Percentiles rank a stretch among this genome's conserved stretches.
Conservation (phyloP, 805 yeast genomes). For the Naumovozyma castellii region DNA sequence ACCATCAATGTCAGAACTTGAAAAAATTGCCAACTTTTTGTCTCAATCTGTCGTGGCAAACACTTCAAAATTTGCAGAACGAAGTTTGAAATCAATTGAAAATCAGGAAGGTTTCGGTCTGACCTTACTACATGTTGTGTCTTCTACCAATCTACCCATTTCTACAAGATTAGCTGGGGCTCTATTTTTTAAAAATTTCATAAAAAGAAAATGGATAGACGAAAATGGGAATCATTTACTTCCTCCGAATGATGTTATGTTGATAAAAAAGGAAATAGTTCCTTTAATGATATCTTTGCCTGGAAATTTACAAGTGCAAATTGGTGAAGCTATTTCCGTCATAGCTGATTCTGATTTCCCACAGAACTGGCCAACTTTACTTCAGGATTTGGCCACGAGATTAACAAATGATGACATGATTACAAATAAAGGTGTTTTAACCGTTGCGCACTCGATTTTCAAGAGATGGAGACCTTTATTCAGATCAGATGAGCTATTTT, state of each 20-base stretch:
- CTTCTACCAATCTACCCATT: conserved; percentile 42
- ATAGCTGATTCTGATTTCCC: conserved; percentile 97
- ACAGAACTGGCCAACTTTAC: conserved; percentile 69
- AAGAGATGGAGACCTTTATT: conserved; percentile 94
- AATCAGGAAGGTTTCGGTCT: conserved; percentile 63
- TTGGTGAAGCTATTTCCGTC: conserved; percentile 85
- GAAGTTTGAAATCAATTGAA: conserved; percentile 54
- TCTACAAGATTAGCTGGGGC: conserved; percentile 80
- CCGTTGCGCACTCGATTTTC: conserved; percentile 92
- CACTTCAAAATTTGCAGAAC: conserved; percentile 60
- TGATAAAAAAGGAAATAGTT: conserved; percentile 69
- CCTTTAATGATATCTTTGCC: conserved; percentile 82
- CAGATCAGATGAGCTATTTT: conserved; percentile 79
- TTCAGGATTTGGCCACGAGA: conserved; percentile 62
- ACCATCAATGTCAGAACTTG: conserved; percentile 36
- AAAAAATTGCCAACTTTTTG: conserved; percentile 44
- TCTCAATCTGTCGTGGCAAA: conserved; percentile 58
- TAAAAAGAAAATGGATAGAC: conserved; percentile 81
- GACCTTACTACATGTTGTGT: conserved; percentile 66
- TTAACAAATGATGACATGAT: conserved; percentile 57
- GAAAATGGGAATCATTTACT: conserved; percentile 75
- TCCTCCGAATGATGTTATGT: conserved; percentile 47
- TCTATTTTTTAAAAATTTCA: conserved; percentile 77
- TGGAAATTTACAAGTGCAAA: conserved; percentile 72
- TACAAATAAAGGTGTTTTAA: conserved; percentile 73